Percentiles rank a stretch among this genome's conserved stretches.
phyloP scores from a whole-genome alignment of 2,329 filamentous ascomycete genomes.

The Verticillium longisporum region DNA sequence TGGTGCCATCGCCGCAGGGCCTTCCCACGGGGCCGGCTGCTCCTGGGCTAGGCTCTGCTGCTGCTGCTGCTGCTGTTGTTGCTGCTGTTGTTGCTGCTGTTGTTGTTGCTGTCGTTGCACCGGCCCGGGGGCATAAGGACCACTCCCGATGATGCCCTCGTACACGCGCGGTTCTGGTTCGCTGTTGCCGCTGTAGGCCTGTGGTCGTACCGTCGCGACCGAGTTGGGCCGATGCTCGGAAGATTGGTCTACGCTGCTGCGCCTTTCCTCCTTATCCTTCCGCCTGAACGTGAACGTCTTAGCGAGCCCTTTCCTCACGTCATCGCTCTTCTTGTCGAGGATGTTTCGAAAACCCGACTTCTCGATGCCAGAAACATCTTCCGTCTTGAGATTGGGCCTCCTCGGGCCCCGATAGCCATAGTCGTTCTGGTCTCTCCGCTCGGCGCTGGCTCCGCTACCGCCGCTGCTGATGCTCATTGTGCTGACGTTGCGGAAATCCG shows the following conservation, averaged over 20 bases:
- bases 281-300: slow-evolving; percentile 46
- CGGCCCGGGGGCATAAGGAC: not conserved
- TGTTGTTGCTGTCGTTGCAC: slow-evolving; percentile 10
- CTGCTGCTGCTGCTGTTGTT: slow-evolving; percentile 9
- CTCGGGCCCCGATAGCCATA: slow-evolving; percentile 36
- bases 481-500: slow-evolving; percentile 5
- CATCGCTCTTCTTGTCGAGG: slow-evolving; percentile 50
- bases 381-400: slow-evolving; percentile 36
- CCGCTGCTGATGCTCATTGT: slow-evolving; percentile 27
- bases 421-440: slow-evolving; percentile 30
- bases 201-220: slow-evolving; percentile 23
- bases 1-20: slow-evolving; percentile 7
- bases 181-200: not conserved
- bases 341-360: slow-evolving; percentile 45
- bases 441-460: slow-evolving; percentile 29
- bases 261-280: slow-evolving; percentile 35
- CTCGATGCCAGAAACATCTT: slow-evolving; percentile 47
- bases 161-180: not conserved
- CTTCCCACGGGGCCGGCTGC: slow-evolving; percentile 5
- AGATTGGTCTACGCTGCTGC: slow-evolving; percentile 13
- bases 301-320: slow-evolving; percentile 43
- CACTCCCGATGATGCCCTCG: not conserved
- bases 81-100: too few species aligned
- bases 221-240: slow-evolving; percentile 26
- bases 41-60: slow-evolving; percentile 4